A percentile compares a stretch with the other conserved stretches of the same genome.
Conservation (phyloP, 2,329 filamentous ascomycete species). For the Fusarium penzigii region DNA sequence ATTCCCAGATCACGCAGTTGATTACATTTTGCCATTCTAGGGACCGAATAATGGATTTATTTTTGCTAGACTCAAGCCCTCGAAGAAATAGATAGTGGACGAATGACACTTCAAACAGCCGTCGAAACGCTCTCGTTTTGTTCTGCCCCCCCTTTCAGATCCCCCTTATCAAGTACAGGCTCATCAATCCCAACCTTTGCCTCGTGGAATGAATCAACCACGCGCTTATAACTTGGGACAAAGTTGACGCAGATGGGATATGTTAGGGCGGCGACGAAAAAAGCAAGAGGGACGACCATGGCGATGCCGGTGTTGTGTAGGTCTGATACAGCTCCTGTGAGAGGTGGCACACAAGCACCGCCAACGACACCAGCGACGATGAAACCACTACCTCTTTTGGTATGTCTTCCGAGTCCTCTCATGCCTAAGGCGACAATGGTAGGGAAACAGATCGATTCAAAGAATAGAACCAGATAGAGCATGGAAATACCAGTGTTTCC, state of each 20-base stretch:
- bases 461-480: constrained; percentile 73
- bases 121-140: too few species aligned
- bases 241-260: constrained; percentile 68
- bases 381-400: constrained; percentile 73
- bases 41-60: too few species aligned
- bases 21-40: not conserved
- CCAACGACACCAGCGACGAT: constrained; percentile 70
- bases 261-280: constrained; percentile 57
- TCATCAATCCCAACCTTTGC: constrained; percentile 44
- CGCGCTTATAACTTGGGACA: constrained; percentile 60
- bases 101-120: too few species aligned
- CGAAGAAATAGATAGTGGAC: too few species aligned
- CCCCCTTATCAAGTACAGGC: constrained; percentile 25
- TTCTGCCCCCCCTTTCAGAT: too few species aligned
- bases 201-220: constrained; percentile 59
- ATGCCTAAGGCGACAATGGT: constrained; percentile 79
- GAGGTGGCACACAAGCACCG: constrained; percentile 72
- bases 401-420: constrained; percentile 73
- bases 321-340: constrained; percentile 70
- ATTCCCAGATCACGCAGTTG: constrained; percentile 15
- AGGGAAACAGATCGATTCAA: constrained; percentile 79
- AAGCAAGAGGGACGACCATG: constrained; percentile 66
- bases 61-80: constrained; percentile 1
- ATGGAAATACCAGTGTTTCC: constrained; percentile 56
- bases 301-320: constrained; percentile 58